phyloP scores from a whole-genome alignment of 768 basidiomycete species.

The Suillus subalutaceus region DNA sequence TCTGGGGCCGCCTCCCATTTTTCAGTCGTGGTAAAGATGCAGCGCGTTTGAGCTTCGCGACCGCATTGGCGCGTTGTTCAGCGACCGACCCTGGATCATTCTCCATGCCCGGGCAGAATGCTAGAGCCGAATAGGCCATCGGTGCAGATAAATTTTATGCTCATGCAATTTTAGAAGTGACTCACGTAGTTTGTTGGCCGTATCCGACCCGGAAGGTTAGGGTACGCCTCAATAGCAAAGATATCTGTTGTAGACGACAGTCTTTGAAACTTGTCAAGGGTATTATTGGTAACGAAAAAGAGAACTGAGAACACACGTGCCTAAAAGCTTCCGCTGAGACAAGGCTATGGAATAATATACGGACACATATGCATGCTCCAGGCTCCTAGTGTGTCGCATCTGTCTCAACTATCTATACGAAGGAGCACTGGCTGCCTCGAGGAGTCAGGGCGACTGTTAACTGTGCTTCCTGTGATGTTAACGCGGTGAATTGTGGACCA shows the following conservation, averaged over 20 bases:
- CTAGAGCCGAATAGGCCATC: conserved; percentile 9
- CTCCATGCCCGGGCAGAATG: conserved; percentile 28
- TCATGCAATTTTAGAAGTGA: background rate
- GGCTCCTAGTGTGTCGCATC: conserved; percentile 3
- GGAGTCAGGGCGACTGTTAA: conserved; percentile 18
- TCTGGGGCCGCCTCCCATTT: conserved; percentile 84
- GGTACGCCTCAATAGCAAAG: conserved; percentile 12
- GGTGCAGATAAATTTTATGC: background rate
- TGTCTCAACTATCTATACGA: conserved; percentile 4
- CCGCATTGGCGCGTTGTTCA: conserved; percentile 84
- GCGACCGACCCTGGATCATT: conserved; percentile 49
- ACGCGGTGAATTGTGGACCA: background rate
- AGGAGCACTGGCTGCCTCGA: conserved; percentile 23
- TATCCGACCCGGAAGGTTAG: conserved; percentile 15
- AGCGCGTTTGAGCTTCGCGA: conserved; percentile 90
- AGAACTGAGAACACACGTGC: conserved; percentile 17
- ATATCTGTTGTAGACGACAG: conserved; percentile 1
- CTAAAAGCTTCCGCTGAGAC: conserved; percentile 7
- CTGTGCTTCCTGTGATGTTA: conserved; percentile 7
- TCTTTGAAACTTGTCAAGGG: background rate
- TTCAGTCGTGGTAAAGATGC: conserved; percentile 92
- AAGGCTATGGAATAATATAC: conserved; percentile 17
- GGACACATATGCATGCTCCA: conserved; percentile 25
- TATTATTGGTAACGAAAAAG: background rate
- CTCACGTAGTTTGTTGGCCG: conserved; percentile 15